A percentile compares a stretch with the other conserved stretches of the same genome.
Conservation (phyloP, 306 rosid species). For the Gynostemma pentaphyllum region DNA sequence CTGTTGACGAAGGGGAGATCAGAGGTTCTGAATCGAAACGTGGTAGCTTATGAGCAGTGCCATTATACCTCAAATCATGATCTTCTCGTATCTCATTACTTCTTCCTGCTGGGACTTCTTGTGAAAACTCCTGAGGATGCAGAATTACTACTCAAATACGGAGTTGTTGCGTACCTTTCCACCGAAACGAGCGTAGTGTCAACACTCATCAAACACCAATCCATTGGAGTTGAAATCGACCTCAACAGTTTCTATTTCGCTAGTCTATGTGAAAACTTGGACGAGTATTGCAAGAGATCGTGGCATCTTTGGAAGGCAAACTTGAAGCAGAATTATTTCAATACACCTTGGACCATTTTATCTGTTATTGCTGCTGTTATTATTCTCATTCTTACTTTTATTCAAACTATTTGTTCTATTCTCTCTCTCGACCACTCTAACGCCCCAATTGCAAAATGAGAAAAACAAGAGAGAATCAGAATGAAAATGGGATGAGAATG, state of each 20-base stretch:
- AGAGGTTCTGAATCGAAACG: conserved; percentile 10
- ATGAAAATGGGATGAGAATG: too few relatives aligned
- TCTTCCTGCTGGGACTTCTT: conserved; percentile 1
- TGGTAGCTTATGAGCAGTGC: conserved; percentile 27
- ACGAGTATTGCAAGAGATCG: neutral
- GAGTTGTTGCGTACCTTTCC: too few relatives aligned
- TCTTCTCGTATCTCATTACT: conserved; percentile 16
- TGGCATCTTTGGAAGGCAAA: conserved; percentile 23
- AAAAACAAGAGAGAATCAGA: too few relatives aligned
- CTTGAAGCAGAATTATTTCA: conserved; percentile 15
- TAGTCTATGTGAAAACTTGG: neutral
- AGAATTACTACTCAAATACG: too few relatives aligned
- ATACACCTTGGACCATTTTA: conserved; percentile 18
- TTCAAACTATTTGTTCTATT: conserved; percentile 5
- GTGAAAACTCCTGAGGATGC: neutral
- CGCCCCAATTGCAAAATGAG: too few relatives aligned
- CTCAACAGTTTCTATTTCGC: neutral
- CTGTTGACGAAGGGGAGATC: neutral
- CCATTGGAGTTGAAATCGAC: neutral
- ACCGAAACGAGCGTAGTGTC: too few relatives aligned
- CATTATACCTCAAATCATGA: conserved; percentile 7
- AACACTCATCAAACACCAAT: neutral
- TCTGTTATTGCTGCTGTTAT: conserved; percentile 11
- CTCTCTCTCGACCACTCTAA: neutral
- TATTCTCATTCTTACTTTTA: conserved; percentile 8